Percentiles rank a stretch among this genome's conserved stretches.
Conservation (phyloP, 345 rosid species). For the Arabidopsis arenosa region DNA sequence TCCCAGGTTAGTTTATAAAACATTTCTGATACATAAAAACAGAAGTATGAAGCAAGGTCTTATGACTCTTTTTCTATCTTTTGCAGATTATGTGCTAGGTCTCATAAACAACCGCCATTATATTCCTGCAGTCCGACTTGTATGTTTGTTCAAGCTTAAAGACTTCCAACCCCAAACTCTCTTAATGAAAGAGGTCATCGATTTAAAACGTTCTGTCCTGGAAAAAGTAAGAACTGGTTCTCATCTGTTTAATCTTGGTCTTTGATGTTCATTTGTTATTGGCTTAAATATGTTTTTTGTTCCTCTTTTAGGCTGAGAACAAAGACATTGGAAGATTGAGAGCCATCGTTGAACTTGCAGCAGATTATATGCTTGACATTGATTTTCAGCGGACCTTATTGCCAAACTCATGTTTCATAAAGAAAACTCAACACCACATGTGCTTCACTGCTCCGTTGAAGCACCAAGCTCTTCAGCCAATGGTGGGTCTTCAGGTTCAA, state of each 20-base stretch:
- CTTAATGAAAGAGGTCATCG: slow-evolving; percentile 11
- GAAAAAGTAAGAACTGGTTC: slow-evolving; percentile 2
- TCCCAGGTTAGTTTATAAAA: slow-evolving; percentile 12
- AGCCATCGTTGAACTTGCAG: background rate
- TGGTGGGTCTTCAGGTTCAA: background rate
- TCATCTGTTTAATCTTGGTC: background rate
- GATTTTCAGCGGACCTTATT: slow-evolving; percentile 26
- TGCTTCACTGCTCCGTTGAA: slow-evolving; percentile 13
- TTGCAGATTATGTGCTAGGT: slow-evolving; percentile 20
- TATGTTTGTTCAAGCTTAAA: slow-evolving; percentile 18
- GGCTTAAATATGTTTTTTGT: background rate
- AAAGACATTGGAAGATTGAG: background rate
- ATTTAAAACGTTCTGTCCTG: background rate
- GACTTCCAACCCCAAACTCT: slow-evolving; percentile 1
- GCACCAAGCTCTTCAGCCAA: background rate
- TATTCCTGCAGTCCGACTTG: slow-evolving; percentile 23
- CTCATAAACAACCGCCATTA: slow-evolving; percentile 10
- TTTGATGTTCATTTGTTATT: background rate
- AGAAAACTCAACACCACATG: slow-evolving; percentile 20
- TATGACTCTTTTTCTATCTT: background rate
- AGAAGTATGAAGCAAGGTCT: background rate
- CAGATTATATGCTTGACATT: slow-evolving; percentile 22
- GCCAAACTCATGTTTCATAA: slow-evolving; percentile 15
- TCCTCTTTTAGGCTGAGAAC: background rate
- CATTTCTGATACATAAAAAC: background rate